Base-by-base conservation (phyloP, 306 rosid species). In the Mimosa bimucronata region DNA sequence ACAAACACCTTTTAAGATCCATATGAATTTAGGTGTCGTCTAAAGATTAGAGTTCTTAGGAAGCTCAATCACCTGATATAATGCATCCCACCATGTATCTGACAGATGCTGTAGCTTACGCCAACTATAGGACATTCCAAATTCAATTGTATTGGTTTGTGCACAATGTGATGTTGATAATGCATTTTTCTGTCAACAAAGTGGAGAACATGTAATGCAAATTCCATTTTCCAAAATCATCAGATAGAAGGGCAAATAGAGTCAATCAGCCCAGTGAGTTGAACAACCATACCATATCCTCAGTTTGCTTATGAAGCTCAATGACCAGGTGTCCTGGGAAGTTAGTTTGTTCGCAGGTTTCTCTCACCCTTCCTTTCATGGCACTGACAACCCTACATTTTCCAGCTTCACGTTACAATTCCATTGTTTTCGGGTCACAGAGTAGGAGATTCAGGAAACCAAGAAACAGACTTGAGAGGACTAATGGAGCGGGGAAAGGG, bases 131-230 rank as follows among this genome's bases (percentile, higher is more conserved):
- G 92, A 89, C 89, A 89, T 76, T 5, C 28, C 60, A 10, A 80
- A 85, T 66, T 88, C 97, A 42, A 90, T 41, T 19, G 88, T 79
- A 78, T 91, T 91, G 45, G 83, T 62, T 74, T 89, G 91, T n/a
- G 97, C 9, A 74, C 88, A 86, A 79, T 91, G 97, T 42, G 94
- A 84, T 19, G 97, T 89, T 73, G 92, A 86, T 70, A 89, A 88
- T 57, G 90, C 92, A 28, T 81, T 83, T 85, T 73, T 89, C 94
- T 91, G 18, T 64, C 16, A 65, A 80, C 80, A 28, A 45, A 45
- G 71, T 7, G 73, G 38, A 19, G 9, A 72, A 79, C 50, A 26
- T 23, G 83, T 5, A 4, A 71, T 11, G 23, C 52, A 45, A 74
- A 65, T 78, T 62, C 52, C 68, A 58, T 31, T 71, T 13, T 65